Base-by-base conservation (phyloP, 345 rosid genomes). In the Brassica cretica region DNA sequence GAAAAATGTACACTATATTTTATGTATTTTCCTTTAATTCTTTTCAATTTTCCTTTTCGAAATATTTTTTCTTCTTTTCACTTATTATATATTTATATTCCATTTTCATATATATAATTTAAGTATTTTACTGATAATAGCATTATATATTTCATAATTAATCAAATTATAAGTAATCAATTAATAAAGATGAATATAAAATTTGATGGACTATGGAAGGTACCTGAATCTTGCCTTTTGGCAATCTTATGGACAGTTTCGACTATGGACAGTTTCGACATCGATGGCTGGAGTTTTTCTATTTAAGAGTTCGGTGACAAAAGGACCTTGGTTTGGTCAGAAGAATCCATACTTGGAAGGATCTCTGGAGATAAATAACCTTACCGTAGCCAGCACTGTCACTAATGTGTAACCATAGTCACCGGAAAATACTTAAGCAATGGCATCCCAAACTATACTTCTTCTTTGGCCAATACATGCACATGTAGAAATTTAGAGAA, bases 201-300 rank as follows among this genome's bases (percentile, higher is more conserved):
- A 37, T 37, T 8, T 37, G 41, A 37, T 37, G 41, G 41, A 37
- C 41, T 7, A 37, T 37, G 41, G 41, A 37, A 37, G 37, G 37
- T 33, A 33, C 44, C 44, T 37, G 11, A 37, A 37, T 8, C 44
- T 33, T 37, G 11, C 10, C 10, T 2, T 2, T 37, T 37, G 44
- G 0, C 3, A 37, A 37, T 37, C 10, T 37, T 8, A 8, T 37
- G 44, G 44, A 37, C 2, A 37, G 44, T 82, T 11, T 87, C 88
- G 1, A 90, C 80, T 8, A 8, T 37, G 44, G 44, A 37, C 2
- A 37, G 44, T 82, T 11, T 87, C 88, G 1, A 90, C 80, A 49
- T 88, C 90, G 32, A 87, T 41, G 53, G 81, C 32, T 5, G 89
- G 91, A 66, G 86, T 74, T 79, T 84, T 87, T 16, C 90, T 88